Evolutionary conservation across 495 filamentous ascomycete species (phyloP).

Genomic region (Neurospora hispaniola): DNA sequence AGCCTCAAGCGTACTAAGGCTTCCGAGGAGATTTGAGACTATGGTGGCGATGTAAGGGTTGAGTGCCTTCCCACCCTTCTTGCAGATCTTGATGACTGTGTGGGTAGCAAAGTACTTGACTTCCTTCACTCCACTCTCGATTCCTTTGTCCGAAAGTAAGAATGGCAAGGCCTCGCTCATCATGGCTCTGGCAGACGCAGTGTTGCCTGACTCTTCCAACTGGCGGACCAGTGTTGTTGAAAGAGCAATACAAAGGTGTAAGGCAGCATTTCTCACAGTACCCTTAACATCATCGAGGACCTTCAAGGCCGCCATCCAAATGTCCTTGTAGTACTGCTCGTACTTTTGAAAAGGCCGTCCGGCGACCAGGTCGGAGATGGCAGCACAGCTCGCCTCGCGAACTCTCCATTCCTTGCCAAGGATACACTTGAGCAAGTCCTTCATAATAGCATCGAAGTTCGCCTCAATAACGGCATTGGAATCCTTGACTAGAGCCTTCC

Average conservation of each 20-base stretch:
- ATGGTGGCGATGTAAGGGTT: slow-evolving; percentile 72
- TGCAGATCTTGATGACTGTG: slow-evolving; percentile 78
- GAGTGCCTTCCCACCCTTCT: slow-evolving; percentile 64
- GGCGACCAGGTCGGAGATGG: slow-evolving; percentile 75
- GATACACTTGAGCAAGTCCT: slow-evolving; percentile 74
- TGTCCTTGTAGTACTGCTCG: slow-evolving; percentile 69
- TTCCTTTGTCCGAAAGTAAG: slow-evolving; percentile 74
- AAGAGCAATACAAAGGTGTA: slow-evolving; percentile 69
- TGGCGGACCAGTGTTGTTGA: slow-evolving; percentile 73
- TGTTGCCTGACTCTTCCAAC: slow-evolving; percentile 68
- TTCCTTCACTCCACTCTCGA: slow-evolving; percentile 79
- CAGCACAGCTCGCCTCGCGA: slow-evolving; percentile 82
- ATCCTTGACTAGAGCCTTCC: slow-evolving; percentile 85
- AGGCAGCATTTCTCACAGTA: slow-evolving; percentile 69
- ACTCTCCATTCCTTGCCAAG: slow-evolving; percentile 86
- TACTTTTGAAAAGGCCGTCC: slow-evolving; percentile 67
- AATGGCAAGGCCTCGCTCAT: slow-evolving; percentile 80
- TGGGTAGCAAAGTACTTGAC: slow-evolving; percentile 64
- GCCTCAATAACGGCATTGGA: slow-evolving; percentile 57
- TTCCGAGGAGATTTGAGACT: slow-evolving; percentile 65
- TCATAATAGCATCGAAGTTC: slow-evolving; percentile 77
- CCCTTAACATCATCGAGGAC: slow-evolving; percentile 92
- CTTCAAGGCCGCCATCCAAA: slow-evolving; percentile 74
- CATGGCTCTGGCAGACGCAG: slow-evolving; percentile 62
- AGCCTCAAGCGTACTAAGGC: slow-evolving; percentile 77